Evolutionary conservation across 305 asterid genomes (phyloP), one percentile per base, ranked within the genome.

Genomic region (Ajuga reptans): DNA sequence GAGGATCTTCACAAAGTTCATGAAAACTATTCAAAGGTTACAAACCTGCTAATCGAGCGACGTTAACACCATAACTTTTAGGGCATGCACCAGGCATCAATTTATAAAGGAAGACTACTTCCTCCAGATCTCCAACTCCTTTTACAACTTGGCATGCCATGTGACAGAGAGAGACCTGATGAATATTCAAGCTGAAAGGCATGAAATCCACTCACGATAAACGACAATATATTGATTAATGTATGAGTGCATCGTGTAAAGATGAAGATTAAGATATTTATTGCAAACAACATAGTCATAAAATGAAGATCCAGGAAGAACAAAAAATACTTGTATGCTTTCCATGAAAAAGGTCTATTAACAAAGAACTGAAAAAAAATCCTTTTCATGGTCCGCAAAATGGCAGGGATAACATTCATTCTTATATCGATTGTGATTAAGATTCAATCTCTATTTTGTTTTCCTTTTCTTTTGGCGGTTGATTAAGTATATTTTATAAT

Each of bases 51-150:
- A 93, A 74, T 50, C 96, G 86, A 65, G 99, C 99, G 75, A 93
- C 96, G 69, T 93, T 93, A 74, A 91, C 96, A 77, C 99, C 97
- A 36, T 93, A 93, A 77, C 99, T 93, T 78, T 87, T 89, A 56
- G 99, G 99, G 82, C 99, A 93, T 78, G 97, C 89, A 51, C 96
- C 97, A 6, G 81, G 84, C 17, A 88, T 81, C 87, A 93, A 85
- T 74, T 88, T 89, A 83, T 91, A 91, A 4, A 93, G 96, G 81
- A 93, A 93, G 64, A 90, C 82, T 68, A 89, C 97, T 82, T 93
- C 97, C 84, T 89, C 99, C 11, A 89, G 81, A 77, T 86, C 91
- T 16, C 24, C 68, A 59, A 31, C 79, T 73, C 91, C 97, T 84
- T 85, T 77, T 46, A 77, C 86, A 64, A 91, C 88, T 77, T 89